Conservation (phyloP, 371 early-diverging fungal genomes). For the Mucor velutinosus region DNA sequence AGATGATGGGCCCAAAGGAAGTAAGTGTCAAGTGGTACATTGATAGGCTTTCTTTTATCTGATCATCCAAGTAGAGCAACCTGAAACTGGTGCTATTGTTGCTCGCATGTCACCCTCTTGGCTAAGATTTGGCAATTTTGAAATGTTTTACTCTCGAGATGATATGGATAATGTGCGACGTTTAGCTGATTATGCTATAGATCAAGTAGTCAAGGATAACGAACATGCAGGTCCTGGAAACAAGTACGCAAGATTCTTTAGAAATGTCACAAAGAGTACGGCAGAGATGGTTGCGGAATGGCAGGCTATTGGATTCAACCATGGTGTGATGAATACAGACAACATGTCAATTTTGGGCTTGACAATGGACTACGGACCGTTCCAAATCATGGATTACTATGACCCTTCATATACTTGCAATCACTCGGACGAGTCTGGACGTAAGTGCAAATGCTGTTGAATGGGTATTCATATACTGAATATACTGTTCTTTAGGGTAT, state of each 20-base stretch:
- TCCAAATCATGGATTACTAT: slow-evolving; percentile 82
- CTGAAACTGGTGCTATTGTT: slow-evolving; percentile 79
- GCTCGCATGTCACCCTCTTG: slow-evolving; percentile 80
- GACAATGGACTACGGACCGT: slow-evolving; percentile 92
- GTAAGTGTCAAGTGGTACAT: neutral
- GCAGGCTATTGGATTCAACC: slow-evolving; percentile 88
- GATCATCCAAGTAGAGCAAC: slow-evolving; percentile 3
- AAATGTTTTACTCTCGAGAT: slow-evolving; percentile 72
- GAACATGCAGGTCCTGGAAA: slow-evolving; percentile 15
- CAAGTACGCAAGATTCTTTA: slow-evolving; percentile 66
- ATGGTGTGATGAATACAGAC: slow-evolving; percentile 92
- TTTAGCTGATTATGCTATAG: slow-evolving; percentile 74
- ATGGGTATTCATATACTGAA: no score
- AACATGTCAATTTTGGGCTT: slow-evolving; percentile 84
- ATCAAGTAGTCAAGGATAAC: slow-evolving; percentile 33
- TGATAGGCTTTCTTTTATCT: neutral
- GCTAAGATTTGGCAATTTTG: slow-evolving; percentile 91
- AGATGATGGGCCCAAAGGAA: slow-evolving; percentile 51
- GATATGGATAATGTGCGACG: slow-evolving; percentile 57
- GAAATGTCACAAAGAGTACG: slow-evolving; percentile 67
- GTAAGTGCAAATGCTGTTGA: slow-evolving; percentile 24
- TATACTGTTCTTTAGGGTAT: slow-evolving; percentile 54
- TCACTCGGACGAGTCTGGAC: slow-evolving; percentile 67
- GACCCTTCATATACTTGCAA: slow-evolving; percentile 81
- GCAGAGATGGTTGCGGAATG: slow-evolving; percentile 83